Conservation (phyloP, 805 yeast species). For the Candida golubevii region DNA sequence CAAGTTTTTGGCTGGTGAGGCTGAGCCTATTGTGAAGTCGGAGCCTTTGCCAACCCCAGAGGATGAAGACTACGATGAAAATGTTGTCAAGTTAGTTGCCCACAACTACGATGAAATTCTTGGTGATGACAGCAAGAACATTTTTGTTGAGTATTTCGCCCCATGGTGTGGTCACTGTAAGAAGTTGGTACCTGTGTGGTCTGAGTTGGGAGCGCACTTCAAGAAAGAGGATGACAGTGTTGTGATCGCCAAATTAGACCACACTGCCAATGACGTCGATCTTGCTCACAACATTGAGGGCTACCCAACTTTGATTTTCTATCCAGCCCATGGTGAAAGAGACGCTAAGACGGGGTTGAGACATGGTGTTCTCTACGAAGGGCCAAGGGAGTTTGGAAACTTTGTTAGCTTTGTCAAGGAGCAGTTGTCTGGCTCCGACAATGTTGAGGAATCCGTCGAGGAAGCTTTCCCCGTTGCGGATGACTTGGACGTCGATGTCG, state of each 20-base stretch:
- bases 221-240: conserved; percentile 51
- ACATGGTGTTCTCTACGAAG: conserved; percentile 57
- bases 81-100: conserved; percentile 76
- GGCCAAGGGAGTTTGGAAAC: conserved; percentile 69
- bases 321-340: conserved; percentile 65
- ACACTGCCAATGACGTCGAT: conserved; percentile 83
- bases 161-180: conserved; percentile 99
- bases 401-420: conserved; percentile 68
- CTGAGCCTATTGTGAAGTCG: conserved; percentile 72
- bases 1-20: conserved; percentile 58
- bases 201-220: conserved; percentile 75
- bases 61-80: conserved; percentile 46
- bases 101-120: conserved; percentile 72
- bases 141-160: conserved; percentile 88
- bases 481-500: conserved; percentile 9
- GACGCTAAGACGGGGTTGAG: conserved; percentile 42
- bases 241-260: conserved; percentile 81
- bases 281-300: conserved; percentile 66
- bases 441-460: conserved; percentile 35
- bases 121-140: conserved; percentile 54
- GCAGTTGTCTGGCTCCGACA: conserved; percentile 56
- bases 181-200: conserved; percentile 82
- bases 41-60: conserved; percentile 84
- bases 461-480: conserved; percentile 14
- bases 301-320: conserved; percentile 87